Evolutionary conservation across 495 filamentous ascomycete species (phyloP).

Genomic region (Lepraria neglecta): DNA sequence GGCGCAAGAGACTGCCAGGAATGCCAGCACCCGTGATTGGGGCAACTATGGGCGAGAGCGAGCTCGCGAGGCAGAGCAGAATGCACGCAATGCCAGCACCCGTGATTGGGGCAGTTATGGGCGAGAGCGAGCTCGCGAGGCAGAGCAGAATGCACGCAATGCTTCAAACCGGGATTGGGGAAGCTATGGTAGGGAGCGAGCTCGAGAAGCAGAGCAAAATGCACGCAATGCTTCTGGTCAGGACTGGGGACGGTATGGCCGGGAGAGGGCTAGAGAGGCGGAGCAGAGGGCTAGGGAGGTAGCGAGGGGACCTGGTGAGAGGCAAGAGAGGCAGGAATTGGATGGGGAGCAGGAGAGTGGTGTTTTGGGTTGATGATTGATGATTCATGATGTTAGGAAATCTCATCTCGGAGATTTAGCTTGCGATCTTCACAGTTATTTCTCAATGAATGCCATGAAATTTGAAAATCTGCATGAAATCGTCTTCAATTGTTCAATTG

Average conservation of each 20-base stretch:
- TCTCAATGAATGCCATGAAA: too few species aligned
- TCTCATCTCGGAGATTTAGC: background rate
- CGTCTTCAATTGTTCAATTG: too few species aligned
- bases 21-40: background rate
- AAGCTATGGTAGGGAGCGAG: slow-evolving; percentile 7
- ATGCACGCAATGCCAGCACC: background rate
- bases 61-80: background rate
- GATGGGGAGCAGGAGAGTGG: slow-evolving; percentile 15
- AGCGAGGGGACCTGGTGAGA: slow-evolving; percentile 4
- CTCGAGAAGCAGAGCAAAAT: background rate
- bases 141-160: background rate
- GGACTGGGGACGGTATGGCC: slow-evolving; percentile 6
- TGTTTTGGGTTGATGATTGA: background rate
- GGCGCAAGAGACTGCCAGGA: background rate
- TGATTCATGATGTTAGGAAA: background rate
- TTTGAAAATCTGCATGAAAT: too few species aligned
- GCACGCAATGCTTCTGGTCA: slow-evolving; percentile 1
- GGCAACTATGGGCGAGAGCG: slow-evolving; percentile 4
- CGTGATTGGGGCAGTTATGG: background rate
- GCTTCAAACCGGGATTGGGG: background rate
- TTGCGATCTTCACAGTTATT: background rate
- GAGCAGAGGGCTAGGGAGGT: slow-evolving; percentile 11
- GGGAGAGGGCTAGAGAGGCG: slow-evolving; percentile 7
- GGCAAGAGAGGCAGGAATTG: background rate
- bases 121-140: background rate